phyloP scores from a whole-genome alignment of 1,139 yeast genomes.

The Sugiyamaella paludigena region DNA sequence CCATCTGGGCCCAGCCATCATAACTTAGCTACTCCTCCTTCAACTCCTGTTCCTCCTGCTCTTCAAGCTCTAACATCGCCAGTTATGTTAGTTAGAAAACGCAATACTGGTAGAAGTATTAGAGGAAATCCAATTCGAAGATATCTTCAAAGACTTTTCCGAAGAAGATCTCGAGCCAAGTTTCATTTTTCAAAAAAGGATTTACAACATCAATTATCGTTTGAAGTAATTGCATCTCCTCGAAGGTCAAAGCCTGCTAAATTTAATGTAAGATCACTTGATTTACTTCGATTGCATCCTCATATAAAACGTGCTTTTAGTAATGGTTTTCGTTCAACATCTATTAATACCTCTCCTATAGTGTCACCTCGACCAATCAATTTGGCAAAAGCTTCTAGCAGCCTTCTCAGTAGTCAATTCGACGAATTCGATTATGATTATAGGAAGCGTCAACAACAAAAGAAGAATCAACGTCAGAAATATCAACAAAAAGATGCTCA shows the following conservation, averaged over 20 bases:
- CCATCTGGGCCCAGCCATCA: background rate
- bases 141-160: slow-evolving; percentile 25
- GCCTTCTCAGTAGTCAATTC: slow-evolving; percentile 13
- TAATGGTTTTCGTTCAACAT: slow-evolving; percentile 1
- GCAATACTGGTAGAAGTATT: slow-evolving; percentile 22
- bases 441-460: slow-evolving; percentile 1
- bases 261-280: slow-evolving; percentile 19
- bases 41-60: background rate
- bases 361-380: slow-evolving; percentile 13
- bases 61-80: slow-evolving; percentile 10
- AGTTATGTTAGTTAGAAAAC: slow-evolving; percentile 27
- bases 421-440: slow-evolving; percentile 24
- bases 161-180: slow-evolving; percentile 21
- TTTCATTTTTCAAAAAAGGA: slow-evolving; percentile 24
- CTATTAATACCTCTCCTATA: slow-evolving; percentile 2
- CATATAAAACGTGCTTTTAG: slow-evolving; percentile 5
- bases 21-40: background rate
- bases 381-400: slow-evolving; percentile 6
- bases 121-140: slow-evolving; percentile 26
- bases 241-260: slow-evolving; percentile 19
- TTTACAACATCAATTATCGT: slow-evolving; percentile 24
- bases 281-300: slow-evolving; percentile 10
- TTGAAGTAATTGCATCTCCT: slow-evolving; percentile 27
- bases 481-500: background rate
- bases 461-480: background rate